These are phyloP conservation scores for Lasiodiplodia sp. DNA, from an alignment of 2,329 filamentous ascomycete genomes.

Conservation along the genomic window DNA sequence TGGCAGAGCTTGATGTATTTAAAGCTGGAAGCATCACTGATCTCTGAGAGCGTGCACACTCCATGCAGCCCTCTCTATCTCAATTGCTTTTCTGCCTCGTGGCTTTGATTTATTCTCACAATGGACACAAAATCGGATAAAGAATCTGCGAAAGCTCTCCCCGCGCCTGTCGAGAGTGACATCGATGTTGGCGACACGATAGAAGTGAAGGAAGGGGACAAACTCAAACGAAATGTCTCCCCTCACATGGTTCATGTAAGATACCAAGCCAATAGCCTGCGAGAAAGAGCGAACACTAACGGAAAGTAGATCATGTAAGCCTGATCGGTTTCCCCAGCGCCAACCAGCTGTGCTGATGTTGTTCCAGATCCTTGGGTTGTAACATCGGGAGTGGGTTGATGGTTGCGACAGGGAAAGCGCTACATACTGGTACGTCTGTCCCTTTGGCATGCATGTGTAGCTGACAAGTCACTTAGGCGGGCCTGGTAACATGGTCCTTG, in stretches of 20 bases:
- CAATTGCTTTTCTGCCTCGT: background rate
- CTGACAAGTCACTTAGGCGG: slow-evolving; percentile 33
- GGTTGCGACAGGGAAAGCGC: slow-evolving; percentile 39
- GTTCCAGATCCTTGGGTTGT: slow-evolving; percentile 35
- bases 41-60: background rate
- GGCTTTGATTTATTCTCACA: background rate
- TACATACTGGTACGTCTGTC: slow-evolving; percentile 29
- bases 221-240: background rate
- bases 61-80: background rate
- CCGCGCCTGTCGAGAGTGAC: background rate
- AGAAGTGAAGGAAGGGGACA: background rate
- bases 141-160: background rate
- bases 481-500: slow-evolving; percentile 39
- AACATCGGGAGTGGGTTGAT: slow-evolving; percentile 44
- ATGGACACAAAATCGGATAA: slow-evolving; percentile 2
- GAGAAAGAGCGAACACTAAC: background rate
- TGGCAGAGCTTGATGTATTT: background rate
- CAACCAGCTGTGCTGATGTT: background rate
- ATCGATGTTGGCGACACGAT: background rate
- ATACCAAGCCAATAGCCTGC: too few species aligned
- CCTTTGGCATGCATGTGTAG: too few species aligned
- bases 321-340: background rate
- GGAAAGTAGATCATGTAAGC: background rate
- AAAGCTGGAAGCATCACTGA: background rate
- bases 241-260: slow-evolving; percentile 5